Base-by-base conservation (phyloP, 1,284 basidiomycete species). In the Omphalotus olearius region DNA sequence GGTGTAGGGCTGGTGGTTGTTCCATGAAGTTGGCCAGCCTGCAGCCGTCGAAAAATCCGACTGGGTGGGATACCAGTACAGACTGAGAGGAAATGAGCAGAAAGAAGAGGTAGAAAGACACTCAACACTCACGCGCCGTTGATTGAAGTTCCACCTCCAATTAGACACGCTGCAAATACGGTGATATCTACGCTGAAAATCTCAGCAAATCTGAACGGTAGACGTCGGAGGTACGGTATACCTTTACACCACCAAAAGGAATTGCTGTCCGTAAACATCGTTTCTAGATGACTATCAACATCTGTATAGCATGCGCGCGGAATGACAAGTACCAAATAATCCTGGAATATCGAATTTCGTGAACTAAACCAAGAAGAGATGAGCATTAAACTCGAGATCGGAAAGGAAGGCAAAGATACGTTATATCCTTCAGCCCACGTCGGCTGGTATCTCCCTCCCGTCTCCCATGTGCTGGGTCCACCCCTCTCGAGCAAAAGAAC, bases 261-360 rank as follows among this genome's bases (percentile, higher is more conserved):
- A 57, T 79, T 75, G 26, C 66, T 60, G 53, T 80, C 79, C 2
- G 73, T 70, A 66, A 85, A 85, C 76, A 83, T 76, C 14, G 76
- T 73, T 64, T 85, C 80, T 69, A 46, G 36, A 18, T 20, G 20
- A 18, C 3, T 7, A 40, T 41, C 4, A 46, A 16, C 30, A 45
- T 45, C 41, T 28, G 26, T 28, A 46, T 36, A 14, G 33, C 18
- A 18, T 14, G 6, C 0, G 16, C 18, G 7, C 39, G 28, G 7
- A 39, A 42, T 7, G 36, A 52, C 63, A 14, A 47, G 23, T 23
- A 70, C 69, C 70, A 60, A 83, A 83, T 41, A 82, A 60, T 53
- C 82, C 82, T 16, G 82, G 81, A 47, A 83, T 69, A 57, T 85
- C 82, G 60, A 83, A 84, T 56, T 82, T 82, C 10, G 82, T 85